Conservation (phyloP, 331 rosid species). For the Quercus tomentella region DNA sequence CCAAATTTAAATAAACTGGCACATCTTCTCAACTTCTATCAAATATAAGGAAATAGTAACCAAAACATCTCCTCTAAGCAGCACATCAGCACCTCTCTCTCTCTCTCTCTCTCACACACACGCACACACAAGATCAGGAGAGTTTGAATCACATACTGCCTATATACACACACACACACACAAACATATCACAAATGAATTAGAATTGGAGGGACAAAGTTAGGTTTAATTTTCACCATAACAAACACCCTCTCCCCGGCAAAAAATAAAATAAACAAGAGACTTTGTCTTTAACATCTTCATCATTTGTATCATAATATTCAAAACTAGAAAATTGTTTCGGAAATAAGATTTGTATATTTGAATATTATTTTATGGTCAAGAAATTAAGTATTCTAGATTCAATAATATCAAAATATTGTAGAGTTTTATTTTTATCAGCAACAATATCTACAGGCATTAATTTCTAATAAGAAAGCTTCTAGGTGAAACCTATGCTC, state of each 20-base stretch:
- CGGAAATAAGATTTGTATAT: neutral
- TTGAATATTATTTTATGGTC: neutral
- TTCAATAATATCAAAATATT: neutral
- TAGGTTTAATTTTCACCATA: too few relatives aligned
- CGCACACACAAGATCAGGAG: neutral
- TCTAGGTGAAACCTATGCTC: neutral
- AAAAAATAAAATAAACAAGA: too few relatives aligned
- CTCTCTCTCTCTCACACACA: neutral
- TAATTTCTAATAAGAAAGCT: neutral
- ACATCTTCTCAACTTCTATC: neutral
- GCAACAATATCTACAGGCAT: neutral
- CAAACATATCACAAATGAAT: too few relatives aligned
- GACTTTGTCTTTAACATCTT: too few relatives aligned
- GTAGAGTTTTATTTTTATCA: neutral
- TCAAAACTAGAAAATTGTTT: too few relatives aligned
- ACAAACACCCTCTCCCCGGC: too few relatives aligned
- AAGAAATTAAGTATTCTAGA: neutral
- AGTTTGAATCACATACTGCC: neutral
- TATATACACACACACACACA: too few relatives aligned
- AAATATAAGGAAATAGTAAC: neutral
- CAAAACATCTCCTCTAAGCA: neutral
- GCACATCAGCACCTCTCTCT: neutral
- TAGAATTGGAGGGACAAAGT: too few relatives aligned
- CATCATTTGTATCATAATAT: too few relatives aligned
- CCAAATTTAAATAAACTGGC: conserved; percentile 21